phyloP scores from a whole-genome alignment of 805 yeast species.

The Ogataea pini region DNA sequence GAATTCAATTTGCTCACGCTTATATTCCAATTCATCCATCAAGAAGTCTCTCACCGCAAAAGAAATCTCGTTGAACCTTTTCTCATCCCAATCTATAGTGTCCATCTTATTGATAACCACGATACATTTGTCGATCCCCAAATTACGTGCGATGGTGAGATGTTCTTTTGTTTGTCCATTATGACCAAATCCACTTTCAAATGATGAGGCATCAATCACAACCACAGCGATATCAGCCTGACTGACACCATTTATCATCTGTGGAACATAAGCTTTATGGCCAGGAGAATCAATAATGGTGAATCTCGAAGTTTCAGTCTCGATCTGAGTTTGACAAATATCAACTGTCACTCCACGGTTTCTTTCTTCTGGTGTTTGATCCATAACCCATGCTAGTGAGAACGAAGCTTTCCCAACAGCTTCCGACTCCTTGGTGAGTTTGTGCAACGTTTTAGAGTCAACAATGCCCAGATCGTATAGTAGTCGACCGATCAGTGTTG shows the following conservation, averaged over 20 bases:
- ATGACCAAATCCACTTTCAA: constrained; percentile 65
- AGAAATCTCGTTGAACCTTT: constrained; percentile 55
- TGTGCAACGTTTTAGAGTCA: constrained; percentile 62
- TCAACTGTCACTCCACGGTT: constrained; percentile 78
- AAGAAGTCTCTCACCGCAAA: constrained; percentile 55
- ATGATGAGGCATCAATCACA: constrained; percentile 73
- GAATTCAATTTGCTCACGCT: constrained; percentile 41
- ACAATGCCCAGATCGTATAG: constrained; percentile 67
- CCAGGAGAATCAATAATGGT: constrained; percentile 87
- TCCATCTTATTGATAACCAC: constrained; percentile 76
- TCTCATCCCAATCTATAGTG: constrained; percentile 54
- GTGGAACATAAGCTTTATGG: constrained; percentile 79
- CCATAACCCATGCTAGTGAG: constrained; percentile 85
- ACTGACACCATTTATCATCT: constrained; percentile 80
- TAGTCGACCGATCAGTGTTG: constrained; percentile 75
- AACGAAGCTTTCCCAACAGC: constrained; percentile 74
- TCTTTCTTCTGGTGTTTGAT: constrained; percentile 77
- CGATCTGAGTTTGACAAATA: constrained; percentile 67
- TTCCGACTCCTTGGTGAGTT: constrained; percentile 63
- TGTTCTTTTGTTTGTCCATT: constrained; percentile 83
- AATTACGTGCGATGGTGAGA: constrained; percentile 61
- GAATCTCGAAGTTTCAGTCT: constrained; percentile 53
- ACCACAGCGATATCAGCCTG: constrained; percentile 77
- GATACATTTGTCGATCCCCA: constrained; percentile 63
- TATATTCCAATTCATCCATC: constrained; percentile 53